Evolutionary conservation across 768 basidiomycete genomes (phyloP), one percentile per base, ranked within the genome.

Genomic region (Boletus bicolor): DNA sequence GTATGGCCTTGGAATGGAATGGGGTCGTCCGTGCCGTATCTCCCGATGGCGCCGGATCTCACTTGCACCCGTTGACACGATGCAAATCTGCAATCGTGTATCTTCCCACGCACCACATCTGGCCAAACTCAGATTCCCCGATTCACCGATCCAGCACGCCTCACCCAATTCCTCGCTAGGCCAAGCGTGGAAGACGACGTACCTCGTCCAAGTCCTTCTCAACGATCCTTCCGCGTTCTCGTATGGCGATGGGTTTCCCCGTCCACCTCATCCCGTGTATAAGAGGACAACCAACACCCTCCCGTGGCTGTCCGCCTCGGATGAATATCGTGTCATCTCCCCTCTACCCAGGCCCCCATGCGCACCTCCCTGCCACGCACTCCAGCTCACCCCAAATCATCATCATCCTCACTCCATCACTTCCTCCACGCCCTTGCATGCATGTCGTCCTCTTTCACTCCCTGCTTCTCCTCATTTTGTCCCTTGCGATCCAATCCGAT

Each of bases 21-120:
- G 42, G 21, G 44, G 62, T 67, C 76, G 79, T 77, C 77, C 69
- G 72, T 69, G 68, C 65, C 74, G 72, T 81, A 82, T 83, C 82
- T 80, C 79, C 83, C 85, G 83, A 85, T 85, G 82, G 70, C 77
- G 74, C 73, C 80, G 81, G 83, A 85, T 68, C 66, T 68, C 66
- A 67, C 66, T 68, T 67, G 62, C 57, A 59, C 60, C 59, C 67
- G 64, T 52, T 64, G 59, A 58, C 64, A 69, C 64, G 62, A 69
- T 67, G 67, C 64, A 69, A 69, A 69, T 68, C 67, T 69, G 56
- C 53, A 24, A 26, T n/a, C 8, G 51, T 49, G 41, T 63, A 67
- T 67, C 64, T 67, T 69, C 66, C 49, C 66, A 69, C 66, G 67
- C 10, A 17, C 59, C 34, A 50, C 38, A 67, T 64, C 57, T 62